Base-by-base conservation (phyloP, 2,329 filamentous ascomycete genomes). In the Penicillium palitans region DNA sequence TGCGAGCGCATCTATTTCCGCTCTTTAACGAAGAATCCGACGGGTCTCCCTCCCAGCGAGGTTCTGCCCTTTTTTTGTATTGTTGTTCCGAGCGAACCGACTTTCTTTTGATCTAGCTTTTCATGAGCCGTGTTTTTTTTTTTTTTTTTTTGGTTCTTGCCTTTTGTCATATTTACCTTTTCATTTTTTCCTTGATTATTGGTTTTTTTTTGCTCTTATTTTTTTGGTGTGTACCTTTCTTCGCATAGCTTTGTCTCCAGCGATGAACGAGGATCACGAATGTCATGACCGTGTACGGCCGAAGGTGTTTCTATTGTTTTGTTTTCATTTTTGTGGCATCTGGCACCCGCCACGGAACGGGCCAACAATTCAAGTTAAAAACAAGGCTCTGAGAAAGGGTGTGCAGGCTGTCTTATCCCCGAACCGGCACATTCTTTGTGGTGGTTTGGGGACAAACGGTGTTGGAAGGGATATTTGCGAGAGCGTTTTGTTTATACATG, bases 261-360 rank as follows among this genome's bases (percentile, higher is more conserved):
- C 73, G 71, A 73, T 73, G 72, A 75, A 67, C 67, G 72, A 75
- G 68, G 72, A 72, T 72, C 70, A 76, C 70, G 73, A 75, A 72
- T 65, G 67, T 75, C 71, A 75, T 74, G 74, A 75, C 72, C 66
- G 68, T 74, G 66, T 72, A 75, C 68, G 72, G 72, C 70, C 71
- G 68, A 66, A 58, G 67, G 62, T 63, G 56, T 65, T 62, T 53
- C 64, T 60, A 39, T 55, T 58, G 54, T 58, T 61, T 56, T 66
- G 37, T 55, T 61, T 60, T 59, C 51, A 59, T 53, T 60, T 61
- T 58, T 59, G 54, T 60, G 50, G 40, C 51, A 50, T 54, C 52
- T 52, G 52, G 56, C 41, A 37, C 45, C 50, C 35, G 52, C 51
- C 37, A 47, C 37, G 12, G 17, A 50, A 50, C 44, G 46, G 51